phyloP scores from a whole-genome alignment of 2,329 filamentous ascomycete species.

The Cordyceps tenuipes region DNA sequence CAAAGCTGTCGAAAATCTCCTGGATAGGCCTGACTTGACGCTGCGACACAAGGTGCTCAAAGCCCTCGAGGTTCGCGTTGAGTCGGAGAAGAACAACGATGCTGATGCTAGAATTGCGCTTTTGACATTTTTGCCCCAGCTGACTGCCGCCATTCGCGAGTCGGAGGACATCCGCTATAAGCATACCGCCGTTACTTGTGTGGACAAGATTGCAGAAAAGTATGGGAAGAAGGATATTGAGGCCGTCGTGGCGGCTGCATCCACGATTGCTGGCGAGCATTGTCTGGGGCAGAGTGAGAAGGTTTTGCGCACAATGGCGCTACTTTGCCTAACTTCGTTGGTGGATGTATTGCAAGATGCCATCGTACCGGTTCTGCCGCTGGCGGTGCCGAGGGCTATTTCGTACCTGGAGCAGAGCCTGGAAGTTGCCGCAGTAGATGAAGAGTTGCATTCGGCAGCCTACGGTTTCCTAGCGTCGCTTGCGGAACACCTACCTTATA shows the following conservation, averaged over 20 bases:
- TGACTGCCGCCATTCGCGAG: conserved; percentile 67
- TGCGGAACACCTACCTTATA: conserved; percentile 78
- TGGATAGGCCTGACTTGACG: conserved; percentile 66
- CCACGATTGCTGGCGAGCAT: conserved; percentile 65
- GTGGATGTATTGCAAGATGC: conserved; percentile 82
- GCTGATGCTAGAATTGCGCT: conserved; percentile 59
- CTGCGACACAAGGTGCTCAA: conserved; percentile 72
- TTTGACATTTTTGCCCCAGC: conserved; percentile 68
- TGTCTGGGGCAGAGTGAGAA: conserved; percentile 69
- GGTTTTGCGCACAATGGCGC: conserved; percentile 70
- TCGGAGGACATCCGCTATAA: conserved; percentile 68
- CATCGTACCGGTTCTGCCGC: conserved; percentile 74
- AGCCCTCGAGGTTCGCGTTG: conserved; percentile 72
- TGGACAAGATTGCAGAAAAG: conserved; percentile 88
- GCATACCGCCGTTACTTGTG: conserved; percentile 77
- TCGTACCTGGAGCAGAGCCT: conserved; percentile 59
- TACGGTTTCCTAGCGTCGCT: conserved; percentile 74
- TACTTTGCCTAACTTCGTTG: conserved; percentile 81
- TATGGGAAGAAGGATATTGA: conserved; percentile 88
- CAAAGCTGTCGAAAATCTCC: conserved; percentile 73
- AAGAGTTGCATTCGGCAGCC: conserved; percentile 69
- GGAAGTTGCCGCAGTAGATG: conserved; percentile 42
- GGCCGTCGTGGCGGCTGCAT: conserved; percentile 65
- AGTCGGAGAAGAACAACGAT: conserved; percentile 63
- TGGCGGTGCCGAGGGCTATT: conserved; percentile 63